Conservation (phyloP, 805 yeast species). For the Teunomyces aglyptinius region DNA sequence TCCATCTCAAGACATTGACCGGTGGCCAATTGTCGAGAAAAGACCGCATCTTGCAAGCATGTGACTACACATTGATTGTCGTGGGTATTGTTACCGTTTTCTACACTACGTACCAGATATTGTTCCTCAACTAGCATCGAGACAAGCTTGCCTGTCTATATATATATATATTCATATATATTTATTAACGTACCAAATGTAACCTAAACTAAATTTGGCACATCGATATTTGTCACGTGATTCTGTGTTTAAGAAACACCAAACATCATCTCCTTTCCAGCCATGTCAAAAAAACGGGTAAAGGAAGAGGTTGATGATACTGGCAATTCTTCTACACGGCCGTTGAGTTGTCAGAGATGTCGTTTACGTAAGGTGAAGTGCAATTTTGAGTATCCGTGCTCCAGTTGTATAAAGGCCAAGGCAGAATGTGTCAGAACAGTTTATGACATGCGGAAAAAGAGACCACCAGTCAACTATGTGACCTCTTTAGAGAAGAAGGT, state of each 20-base stretch:
- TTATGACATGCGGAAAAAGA: slow-evolving; percentile 49
- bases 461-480: slow-evolving; percentile 53
- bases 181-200: not conserved
- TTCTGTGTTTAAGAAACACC: not conserved
- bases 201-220: too few relatives aligned
- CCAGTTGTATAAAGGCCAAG: slow-evolving; percentile 42
- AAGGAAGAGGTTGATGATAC: not conserved
- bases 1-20: slow-evolving; percentile 56
- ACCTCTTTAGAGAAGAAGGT: slow-evolving; percentile 38
- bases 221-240: not conserved
- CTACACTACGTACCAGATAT: slow-evolving; percentile 42
- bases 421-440: slow-evolving; percentile 47
- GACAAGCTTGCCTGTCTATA: too few relatives aligned
- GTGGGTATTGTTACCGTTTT: slow-evolving; percentile 39
- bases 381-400: slow-evolving; percentile 48
- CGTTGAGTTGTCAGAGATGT: slow-evolving; percentile 40
- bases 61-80: slow-evolving; percentile 32
- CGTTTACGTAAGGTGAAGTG: slow-evolving; percentile 47
- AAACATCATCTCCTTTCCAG: not conserved
- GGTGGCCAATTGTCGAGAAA: slow-evolving; percentile 8
- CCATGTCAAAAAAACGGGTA: slow-evolving; percentile 1
- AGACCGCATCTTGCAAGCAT: slow-evolving; percentile 18
- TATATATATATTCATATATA: not conserved
- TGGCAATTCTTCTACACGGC: slow-evolving; percentile 8
- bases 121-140: slow-evolving; percentile 26